Percentiles rank a stretch among this genome's conserved stretches.
Conservation (phyloP, 306 rosid species). For the Dryas alaskensis region DNA sequence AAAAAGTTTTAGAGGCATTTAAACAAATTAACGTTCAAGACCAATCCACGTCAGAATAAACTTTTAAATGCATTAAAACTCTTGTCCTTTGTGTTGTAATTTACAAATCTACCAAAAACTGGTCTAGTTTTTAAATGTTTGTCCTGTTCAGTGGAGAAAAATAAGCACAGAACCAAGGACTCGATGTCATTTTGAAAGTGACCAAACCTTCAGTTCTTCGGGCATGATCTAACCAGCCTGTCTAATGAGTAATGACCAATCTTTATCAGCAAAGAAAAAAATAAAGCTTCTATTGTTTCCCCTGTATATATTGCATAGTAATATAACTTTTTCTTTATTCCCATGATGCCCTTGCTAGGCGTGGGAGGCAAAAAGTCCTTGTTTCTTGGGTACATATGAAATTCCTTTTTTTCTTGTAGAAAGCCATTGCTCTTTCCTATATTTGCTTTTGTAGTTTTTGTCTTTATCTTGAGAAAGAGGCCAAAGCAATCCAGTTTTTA, state of each 20-base stretch:
- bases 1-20: no score
- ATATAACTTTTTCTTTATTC: conserved; percentile 1
- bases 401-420: conserved; percentile 29
- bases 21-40: conserved; percentile 4
- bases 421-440: conserved; percentile 38
- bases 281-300: conserved; percentile 1
- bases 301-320: neutral
- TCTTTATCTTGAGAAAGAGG: conserved; percentile 26
- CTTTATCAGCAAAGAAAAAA: conserved; percentile 1
- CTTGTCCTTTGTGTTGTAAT: conserved; percentile 32
- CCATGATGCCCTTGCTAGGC: conserved; percentile 40
- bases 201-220: conserved; percentile 33
- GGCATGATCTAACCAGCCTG: conserved; percentile 44
- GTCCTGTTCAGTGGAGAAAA: neutral
- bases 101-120: conserved; percentile 16
- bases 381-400: conserved; percentile 26
- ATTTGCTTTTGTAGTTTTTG: conserved; percentile 14
- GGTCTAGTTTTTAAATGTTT: neutral
- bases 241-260: conserved; percentile 32
- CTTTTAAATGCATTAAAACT: conserved; percentile 10
- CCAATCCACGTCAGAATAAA: neutral
- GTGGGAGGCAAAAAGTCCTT: conserved; percentile 54
- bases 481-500: neutral
- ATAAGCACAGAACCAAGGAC: conserved; percentile 18
- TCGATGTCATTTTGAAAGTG: conserved; percentile 43